Percentiles rank a stretch among this genome's conserved stretches.
These are phyloP conservation scores for Epichloe sp. DNA, from an alignment of 2,329 filamentous ascomycete genomes.

Conservation along the genomic window DNA sequence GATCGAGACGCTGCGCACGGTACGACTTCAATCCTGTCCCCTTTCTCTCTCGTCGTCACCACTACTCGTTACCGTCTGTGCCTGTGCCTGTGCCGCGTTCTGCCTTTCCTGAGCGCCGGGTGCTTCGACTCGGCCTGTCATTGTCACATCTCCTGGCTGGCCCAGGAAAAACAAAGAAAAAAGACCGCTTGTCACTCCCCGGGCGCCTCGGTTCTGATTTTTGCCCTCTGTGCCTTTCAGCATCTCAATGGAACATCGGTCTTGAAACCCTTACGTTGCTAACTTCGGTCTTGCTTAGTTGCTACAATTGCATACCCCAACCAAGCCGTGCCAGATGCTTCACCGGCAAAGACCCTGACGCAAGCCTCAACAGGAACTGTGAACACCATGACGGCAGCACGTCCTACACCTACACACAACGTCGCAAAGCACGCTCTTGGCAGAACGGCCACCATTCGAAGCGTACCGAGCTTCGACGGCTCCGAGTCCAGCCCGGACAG, in stretches of 20 bases:
- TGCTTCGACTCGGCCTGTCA: background rate
- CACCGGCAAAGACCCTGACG: constrained; percentile 20
- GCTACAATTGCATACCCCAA: constrained; percentile 4
- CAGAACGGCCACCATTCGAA: constrained; percentile 37
- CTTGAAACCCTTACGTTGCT: background rate
- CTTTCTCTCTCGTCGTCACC: background rate
- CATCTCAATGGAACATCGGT: background rate
- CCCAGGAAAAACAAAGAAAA: background rate
- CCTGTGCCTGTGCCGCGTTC: background rate
- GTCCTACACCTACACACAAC: constrained; percentile 10
- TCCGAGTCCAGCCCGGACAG: constrained; percentile 32
- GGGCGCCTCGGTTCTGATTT: background rate
- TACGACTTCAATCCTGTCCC: background rate
- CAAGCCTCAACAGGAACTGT: constrained; percentile 25
- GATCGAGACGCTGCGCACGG: constrained; percentile 16
- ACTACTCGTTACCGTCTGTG: background rate
- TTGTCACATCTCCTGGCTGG: constrained; percentile 9
- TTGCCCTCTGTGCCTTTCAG: too few relatives aligned
- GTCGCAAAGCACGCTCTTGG: constrained; percentile 20
- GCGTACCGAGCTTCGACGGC: constrained; percentile 42
- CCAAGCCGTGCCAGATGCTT: constrained; percentile 17
- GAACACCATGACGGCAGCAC: constrained; percentile 25
- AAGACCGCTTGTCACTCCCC: background rate
- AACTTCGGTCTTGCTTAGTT: constrained; percentile 1
- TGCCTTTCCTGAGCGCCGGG: background rate